Evolutionary conservation across 345 rosid species (phyloP).

Genomic region (rapeseed (Brassica napus)): DNA sequence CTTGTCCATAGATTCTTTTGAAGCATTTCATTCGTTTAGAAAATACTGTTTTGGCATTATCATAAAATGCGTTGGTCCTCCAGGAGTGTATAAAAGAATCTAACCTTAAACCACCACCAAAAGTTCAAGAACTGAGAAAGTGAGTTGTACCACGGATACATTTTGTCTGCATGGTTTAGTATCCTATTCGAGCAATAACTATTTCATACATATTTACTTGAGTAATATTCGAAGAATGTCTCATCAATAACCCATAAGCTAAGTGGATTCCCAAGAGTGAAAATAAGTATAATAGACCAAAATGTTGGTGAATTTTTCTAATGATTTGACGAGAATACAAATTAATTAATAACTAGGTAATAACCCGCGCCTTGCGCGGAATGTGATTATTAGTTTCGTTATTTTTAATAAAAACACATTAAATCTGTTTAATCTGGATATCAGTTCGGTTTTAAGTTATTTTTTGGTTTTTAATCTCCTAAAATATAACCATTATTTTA

Average conservation of each 20-base stretch:
- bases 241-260: conserved; percentile 1
- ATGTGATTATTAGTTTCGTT: too few species aligned
- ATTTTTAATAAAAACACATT: too few species aligned
- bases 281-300: conserved; percentile 14
- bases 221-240: conserved; percentile 8
- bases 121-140: neutral
- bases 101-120: neutral
- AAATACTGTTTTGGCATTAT: neutral
- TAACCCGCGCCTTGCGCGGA: too few species aligned
- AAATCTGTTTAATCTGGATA: too few species aligned
- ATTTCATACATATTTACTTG: neutral
- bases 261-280: conserved; percentile 14
- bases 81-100: neutral
- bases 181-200: neutral
- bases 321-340: neutral
- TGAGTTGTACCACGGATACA: neutral
- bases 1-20: too few species aligned
- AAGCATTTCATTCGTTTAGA: neutral
- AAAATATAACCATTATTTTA: too few species aligned
- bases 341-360: too few species aligned
- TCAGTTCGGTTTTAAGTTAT: too few species aligned
- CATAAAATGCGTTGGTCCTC: neutral
- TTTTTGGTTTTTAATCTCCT: too few species aligned
- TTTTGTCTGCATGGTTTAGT: neutral
- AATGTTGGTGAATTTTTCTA: conserved; percentile 22